Conservation (phyloP, 2,329 filamentous ascomycete species). For the Metarhizium robertsii region DNA sequence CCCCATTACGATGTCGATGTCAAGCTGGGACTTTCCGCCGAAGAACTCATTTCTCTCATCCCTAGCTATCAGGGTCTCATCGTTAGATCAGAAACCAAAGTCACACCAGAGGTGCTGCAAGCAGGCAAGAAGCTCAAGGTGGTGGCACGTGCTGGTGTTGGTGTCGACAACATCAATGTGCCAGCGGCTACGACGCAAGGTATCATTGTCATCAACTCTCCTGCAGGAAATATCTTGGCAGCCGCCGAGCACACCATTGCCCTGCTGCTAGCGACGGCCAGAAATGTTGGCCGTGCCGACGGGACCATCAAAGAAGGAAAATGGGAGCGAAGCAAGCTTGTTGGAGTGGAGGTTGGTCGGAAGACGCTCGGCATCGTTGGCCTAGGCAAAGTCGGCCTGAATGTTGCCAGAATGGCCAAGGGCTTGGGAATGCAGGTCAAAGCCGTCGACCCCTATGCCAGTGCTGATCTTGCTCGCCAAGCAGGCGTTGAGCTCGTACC, state of each 20-base stretch:
- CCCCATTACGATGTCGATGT: slow-evolving; percentile 62
- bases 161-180: slow-evolving; percentile 76
- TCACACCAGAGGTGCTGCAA: slow-evolving; percentile 57
- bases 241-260: slow-evolving; percentile 72
- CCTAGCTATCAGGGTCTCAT: slow-evolving; percentile 67
- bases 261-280: slow-evolving; percentile 62
- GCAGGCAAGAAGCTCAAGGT: slow-evolving; percentile 64
- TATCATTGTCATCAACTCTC: slow-evolving; percentile 73
- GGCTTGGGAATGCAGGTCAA: slow-evolving; percentile 69
- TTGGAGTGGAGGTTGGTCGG: slow-evolving; percentile 68
- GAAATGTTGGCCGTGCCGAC: slow-evolving; percentile 64
- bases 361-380: slow-evolving; percentile 72
- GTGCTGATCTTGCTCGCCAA: slow-evolving; percentile 57
- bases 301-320: slow-evolving; percentile 59
- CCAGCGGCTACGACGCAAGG: slow-evolving; percentile 61
- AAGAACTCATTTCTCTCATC: slow-evolving; percentile 58
- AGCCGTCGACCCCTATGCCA: slow-evolving; percentile 71
- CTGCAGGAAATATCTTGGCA: slow-evolving; percentile 70
- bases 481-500: slow-evolving; percentile 56
- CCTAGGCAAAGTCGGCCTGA: slow-evolving; percentile 74
- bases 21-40: slow-evolving; percentile 49
- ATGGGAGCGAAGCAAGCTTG: slow-evolving; percentile 67
- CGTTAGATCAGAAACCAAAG: slow-evolving; percentile 73
- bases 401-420: slow-evolving; percentile 69
- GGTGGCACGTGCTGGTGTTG: slow-evolving; percentile 71